Evolutionary conservation across 345 rosid genomes (phyloP).

Genomic region (Arabidopsis suecica): DNA sequence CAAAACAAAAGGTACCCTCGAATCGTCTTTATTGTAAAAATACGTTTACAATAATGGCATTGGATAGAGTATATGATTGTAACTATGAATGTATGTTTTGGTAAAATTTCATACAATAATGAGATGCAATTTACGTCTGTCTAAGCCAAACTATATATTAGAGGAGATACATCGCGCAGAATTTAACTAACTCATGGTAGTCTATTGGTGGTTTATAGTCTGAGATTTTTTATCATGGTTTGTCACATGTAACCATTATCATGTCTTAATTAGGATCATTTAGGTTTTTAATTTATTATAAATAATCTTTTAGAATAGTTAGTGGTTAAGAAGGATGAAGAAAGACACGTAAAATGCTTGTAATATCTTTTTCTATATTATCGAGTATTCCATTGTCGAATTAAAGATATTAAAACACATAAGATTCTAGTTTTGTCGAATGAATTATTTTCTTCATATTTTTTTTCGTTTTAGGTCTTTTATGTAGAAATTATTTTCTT

Average conservation of each 20-base stretch:
- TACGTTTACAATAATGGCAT: neutral
- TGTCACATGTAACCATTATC: neutral
- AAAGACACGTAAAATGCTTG: too few relatives aligned
- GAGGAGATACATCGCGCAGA: neutral
- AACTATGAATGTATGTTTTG: neutral
- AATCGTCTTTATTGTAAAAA: neutral
- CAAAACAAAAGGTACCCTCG: neutral
- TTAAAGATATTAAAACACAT: too few relatives aligned
- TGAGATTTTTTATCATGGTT: neutral
- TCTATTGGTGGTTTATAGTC: neutral
- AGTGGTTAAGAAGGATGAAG: too few relatives aligned
- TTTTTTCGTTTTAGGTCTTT: too few relatives aligned
- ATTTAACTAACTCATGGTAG: neutral
- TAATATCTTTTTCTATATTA: neutral
- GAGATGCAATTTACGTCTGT: constrained; percentile 2
- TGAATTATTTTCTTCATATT: too few relatives aligned
- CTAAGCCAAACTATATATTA: neutral
- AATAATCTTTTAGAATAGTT: too few relatives aligned
- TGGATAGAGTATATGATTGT: neutral
- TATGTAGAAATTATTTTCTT: too few relatives aligned
- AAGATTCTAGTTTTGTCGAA: too few relatives aligned
- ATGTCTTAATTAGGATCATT: too few relatives aligned
- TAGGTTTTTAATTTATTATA: neutral
- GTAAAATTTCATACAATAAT: neutral
- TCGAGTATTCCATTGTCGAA: neutral